These are phyloP conservation scores for Coemansia sp. DNA, from an alignment of 192 early-diverging fungal genomes.

Conservation along the genomic window DNA sequence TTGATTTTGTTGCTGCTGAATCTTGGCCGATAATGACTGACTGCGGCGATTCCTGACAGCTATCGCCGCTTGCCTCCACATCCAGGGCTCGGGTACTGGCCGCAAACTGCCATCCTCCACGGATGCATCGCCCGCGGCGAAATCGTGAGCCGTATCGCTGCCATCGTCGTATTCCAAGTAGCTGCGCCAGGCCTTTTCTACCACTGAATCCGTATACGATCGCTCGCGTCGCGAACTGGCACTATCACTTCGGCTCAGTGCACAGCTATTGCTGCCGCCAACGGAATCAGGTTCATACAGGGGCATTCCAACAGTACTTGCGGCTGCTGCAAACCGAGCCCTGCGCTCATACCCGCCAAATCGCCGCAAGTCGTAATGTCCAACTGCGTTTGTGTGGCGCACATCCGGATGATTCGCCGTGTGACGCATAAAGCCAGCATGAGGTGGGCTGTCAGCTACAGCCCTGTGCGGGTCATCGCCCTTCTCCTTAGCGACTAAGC, in stretches of 20 bases:
- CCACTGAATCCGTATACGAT: slow-evolving; percentile 45
- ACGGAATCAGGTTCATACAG: neutral
- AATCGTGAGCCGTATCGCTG: slow-evolving; percentile 16
- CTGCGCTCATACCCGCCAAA: neutral
- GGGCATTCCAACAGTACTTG: neutral
- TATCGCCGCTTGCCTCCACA: slow-evolving; percentile 52
- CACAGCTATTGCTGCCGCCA: neutral
- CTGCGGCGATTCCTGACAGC: slow-evolving; percentile 49
- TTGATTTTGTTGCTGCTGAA: slow-evolving; percentile 12
- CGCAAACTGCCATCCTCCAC: slow-evolving; percentile 8
- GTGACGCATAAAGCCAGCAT: neutral
- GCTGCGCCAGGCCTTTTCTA: slow-evolving; percentile 47
- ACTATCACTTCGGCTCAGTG: slow-evolving; percentile 23
- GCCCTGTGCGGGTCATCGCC: neutral
- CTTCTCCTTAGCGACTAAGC: neutral
- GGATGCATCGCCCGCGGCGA: slow-evolving; percentile 13
- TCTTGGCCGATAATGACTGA: slow-evolving; percentile 35
- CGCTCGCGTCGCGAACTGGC: slow-evolving; percentile 45
- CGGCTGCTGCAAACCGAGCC: neutral
- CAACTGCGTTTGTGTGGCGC: neutral
- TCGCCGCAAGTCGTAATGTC: neutral
- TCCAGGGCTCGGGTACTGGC: slow-evolving; percentile 50
- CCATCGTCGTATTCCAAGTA: slow-evolving; percentile 37
- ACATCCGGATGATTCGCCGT: neutral
- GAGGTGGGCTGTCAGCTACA: neutral